Conservation (phyloP, 2,329 filamentous ascomycete genomes). For the Monosporascus sp. region DNA sequence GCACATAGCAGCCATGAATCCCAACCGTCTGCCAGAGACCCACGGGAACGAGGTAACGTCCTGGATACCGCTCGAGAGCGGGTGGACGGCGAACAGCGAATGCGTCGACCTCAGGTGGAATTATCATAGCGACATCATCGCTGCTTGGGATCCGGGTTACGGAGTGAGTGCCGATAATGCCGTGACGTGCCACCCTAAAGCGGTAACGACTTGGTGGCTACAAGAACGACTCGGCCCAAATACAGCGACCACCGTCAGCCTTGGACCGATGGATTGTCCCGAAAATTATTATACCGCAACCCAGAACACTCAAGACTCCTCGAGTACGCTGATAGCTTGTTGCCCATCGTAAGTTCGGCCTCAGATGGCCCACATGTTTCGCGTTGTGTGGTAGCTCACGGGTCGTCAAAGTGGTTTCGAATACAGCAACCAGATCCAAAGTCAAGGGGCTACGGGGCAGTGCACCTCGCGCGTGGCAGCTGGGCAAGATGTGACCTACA, state of each 20-base stretch:
- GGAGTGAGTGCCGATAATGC: conserved; percentile 6
- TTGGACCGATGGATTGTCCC: conserved; percentile 15
- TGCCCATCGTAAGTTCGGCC: conserved; percentile 12
- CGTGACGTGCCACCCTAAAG: conserved; percentile 12
- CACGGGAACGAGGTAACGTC: conserved; percentile 13
- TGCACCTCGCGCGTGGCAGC: conserved; percentile 11
- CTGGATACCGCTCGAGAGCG: conserved; percentile 13
- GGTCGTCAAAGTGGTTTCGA: not conserved
- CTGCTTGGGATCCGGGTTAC: conserved; percentile 16
- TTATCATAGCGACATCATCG: conserved; percentile 8
- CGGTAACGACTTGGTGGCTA: conserved; percentile 17
- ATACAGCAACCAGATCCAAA: not conserved
- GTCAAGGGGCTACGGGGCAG: conserved; percentile 10
- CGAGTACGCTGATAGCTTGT: conserved; percentile 14
- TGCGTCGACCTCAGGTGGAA: conserved; percentile 11
- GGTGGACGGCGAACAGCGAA: conserved; percentile 9
- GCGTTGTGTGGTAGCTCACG: not conserved
- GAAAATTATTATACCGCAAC: conserved; percentile 15
- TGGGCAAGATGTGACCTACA: conserved; percentile 10
- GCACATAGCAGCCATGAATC: conserved; percentile 7
- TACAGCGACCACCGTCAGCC: conserved; percentile 9
- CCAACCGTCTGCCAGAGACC: conserved; percentile 12
- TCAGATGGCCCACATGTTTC: not conserved
- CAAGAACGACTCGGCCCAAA: conserved; percentile 11
- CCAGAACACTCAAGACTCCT: conserved; percentile 8